Conservation (phyloP, 768 basidiomycete species). For the Hydnomerulius pinastri region DNA sequence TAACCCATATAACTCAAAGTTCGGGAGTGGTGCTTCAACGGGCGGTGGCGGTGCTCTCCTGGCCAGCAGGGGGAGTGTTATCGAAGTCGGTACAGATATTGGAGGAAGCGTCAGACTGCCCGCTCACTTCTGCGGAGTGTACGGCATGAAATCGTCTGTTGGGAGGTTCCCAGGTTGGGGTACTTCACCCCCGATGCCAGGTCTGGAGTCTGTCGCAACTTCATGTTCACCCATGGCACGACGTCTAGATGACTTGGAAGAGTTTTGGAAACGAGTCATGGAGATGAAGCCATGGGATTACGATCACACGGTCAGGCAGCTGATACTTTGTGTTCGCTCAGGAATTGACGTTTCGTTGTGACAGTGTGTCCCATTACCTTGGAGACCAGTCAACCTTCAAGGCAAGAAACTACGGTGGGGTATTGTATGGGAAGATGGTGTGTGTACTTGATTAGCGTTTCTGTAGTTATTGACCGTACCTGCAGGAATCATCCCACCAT, state of each 20-base stretch:
- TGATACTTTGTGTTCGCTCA: not conserved
- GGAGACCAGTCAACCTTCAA: slow-evolving; percentile 37
- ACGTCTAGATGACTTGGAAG: slow-evolving; percentile 41
- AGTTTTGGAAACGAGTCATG: slow-evolving; percentile 45
- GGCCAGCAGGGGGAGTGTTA: slow-evolving; percentile 42
- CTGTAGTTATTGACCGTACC: not conserved
- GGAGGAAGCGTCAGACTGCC: slow-evolving; percentile 54
- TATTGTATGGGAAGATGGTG: slow-evolving; percentile 44
- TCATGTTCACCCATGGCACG: slow-evolving; percentile 44
- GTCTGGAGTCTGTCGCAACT: slow-evolving; percentile 39
- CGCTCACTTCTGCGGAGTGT: slow-evolving; percentile 49
- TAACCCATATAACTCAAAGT: slow-evolving; percentile 48
- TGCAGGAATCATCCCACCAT: slow-evolving; percentile 38
- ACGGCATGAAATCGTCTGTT: slow-evolving; percentile 39
- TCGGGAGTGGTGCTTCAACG: slow-evolving; percentile 47
- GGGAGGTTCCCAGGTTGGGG: slow-evolving; percentile 42
- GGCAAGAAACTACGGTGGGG: slow-evolving; percentile 41
- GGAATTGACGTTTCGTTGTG: not conserved
- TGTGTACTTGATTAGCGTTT: slow-evolving; percentile 1
- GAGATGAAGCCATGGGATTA: slow-evolving; percentile 45
- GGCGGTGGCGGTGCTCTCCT: slow-evolving; percentile 54
- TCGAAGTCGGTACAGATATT: slow-evolving; percentile 51
- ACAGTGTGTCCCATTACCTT: slow-evolving; percentile 46
- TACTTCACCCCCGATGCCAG: slow-evolving; percentile 32
- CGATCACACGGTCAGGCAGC: slow-evolving; percentile 39